Base-by-base conservation (phyloP, 2,329 filamentous ascomycete genomes). In the Elsinoe australis region DNA sequence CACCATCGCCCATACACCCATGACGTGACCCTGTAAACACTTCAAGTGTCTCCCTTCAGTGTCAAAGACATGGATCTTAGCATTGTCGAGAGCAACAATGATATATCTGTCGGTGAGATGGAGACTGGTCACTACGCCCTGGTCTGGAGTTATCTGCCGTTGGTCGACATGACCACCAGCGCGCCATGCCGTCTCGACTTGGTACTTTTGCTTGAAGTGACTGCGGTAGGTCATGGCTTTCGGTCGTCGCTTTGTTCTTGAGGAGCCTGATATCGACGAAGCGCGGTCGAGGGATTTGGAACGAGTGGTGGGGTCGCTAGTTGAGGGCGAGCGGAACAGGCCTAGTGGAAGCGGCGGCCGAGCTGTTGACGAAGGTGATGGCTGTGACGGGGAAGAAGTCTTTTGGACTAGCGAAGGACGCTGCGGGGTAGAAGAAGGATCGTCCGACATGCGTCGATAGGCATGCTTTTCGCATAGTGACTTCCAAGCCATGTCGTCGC, bases 1-100 rank as follows among this genome's bases (percentile, higher is more conserved):
- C 18, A 98, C 88, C 90, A 98, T 96, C 41, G 92, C 92, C 92
- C 92, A 98, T 15, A 98, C 92, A 32, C 92, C 92, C 92, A 98
- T 98, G 35, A 96, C 86, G 69, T 98, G 92, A 8, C 92, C 92
- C 61, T 92, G 84, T 21, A 98, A 71, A 2, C 87, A 95, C 63
- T 88, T 87, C 58, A 94, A 82, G 54, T 87, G 81, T 57, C 88
- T 82, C 26, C 92, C 92, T 56, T 92, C 80, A 0, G 87, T 89
- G 64, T 96, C 87, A 62, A 96, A 98, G 19, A 98, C 89, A 66
- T 98, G 92, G 36, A 98, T 98, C 71, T 94, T 94, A 29, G 92
- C 90, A 66, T 96, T 98, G 71, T 98, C 92, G 53, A 98, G 76
- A 42, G 92, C 92, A 54, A 96, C 88, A 39, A 98, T 88, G 59